Evolutionary conservation across 2,329 filamentous ascomycete genomes (phyloP).

Genomic region (Piedraia hortae): DNA sequence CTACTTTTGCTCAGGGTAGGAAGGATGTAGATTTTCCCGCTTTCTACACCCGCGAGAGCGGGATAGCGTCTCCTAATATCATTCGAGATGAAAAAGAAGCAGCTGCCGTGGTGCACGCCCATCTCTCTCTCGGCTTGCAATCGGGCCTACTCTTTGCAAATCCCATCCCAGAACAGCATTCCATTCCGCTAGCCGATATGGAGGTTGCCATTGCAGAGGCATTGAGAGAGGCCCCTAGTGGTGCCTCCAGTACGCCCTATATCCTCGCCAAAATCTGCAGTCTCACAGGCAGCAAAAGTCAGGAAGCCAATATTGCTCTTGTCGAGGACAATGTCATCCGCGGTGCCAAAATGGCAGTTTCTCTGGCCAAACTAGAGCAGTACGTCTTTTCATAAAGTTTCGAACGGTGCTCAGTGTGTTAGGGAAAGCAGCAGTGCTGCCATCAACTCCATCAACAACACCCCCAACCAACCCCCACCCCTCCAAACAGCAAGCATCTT

Average conservation of each 20-base stretch:
- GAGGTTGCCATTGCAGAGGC: slow-evolving; percentile 39
- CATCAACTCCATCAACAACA: too few species aligned
- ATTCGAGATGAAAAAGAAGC: slow-evolving; percentile 55
- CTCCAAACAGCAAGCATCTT: slow-evolving; percentile 32
- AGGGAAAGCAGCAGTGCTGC: too few species aligned
- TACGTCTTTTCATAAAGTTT: too few species aligned
- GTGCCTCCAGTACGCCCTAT: slow-evolving; percentile 61
- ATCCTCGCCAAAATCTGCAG: slow-evolving; percentile 55
- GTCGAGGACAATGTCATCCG: slow-evolving; percentile 38
- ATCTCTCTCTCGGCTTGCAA: slow-evolving; percentile 41
- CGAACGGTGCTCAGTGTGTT: too few species aligned
- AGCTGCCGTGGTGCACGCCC: slow-evolving; percentile 64
- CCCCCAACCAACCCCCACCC: background rate
- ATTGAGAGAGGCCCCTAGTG: slow-evolving; percentile 36
- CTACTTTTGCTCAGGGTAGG: slow-evolving; percentile 68
- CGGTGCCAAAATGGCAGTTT: slow-evolving; percentile 36
- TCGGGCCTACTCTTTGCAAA: slow-evolving; percentile 76
- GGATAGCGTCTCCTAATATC: slow-evolving; percentile 47
- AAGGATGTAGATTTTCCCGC: slow-evolving; percentile 52
- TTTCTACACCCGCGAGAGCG: slow-evolving; percentile 79
- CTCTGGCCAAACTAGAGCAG: slow-evolving; percentile 29
- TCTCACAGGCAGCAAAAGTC: slow-evolving; percentile 42
- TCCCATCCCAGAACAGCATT: slow-evolving; percentile 45
- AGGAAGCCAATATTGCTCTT: slow-evolving; percentile 45
- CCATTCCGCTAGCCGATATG: slow-evolving; percentile 45